Evolutionary conservation across 1,284 basidiomycete genomes (phyloP), one percentile per base, ranked within the genome.

Genomic region (Trichosporon sp.): DNA sequence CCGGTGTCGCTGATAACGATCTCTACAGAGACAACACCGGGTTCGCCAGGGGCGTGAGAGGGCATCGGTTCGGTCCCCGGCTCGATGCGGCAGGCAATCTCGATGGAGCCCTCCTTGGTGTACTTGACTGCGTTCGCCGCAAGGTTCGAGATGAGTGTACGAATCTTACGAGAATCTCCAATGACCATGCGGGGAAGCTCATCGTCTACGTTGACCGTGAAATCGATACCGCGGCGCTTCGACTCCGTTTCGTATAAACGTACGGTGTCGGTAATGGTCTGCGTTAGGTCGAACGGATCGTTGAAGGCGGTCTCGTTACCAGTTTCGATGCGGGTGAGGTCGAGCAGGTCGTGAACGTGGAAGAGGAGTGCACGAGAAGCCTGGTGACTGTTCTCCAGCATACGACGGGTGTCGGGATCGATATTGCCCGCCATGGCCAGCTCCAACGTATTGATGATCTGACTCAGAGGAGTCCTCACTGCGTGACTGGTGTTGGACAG

Each of bases 401-500:
- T 93, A 67, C 91, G 89, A 60, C 92, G 86, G 3, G 92, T 93
- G 77, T 94, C 92, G 1, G 79, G 78, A 75, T 93, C 92, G 67
- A 95, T 83, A 21, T 88, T 87, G 1, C 92, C 91, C 74, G 93
- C 90, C 42, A 96, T 85, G 1, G 92, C 92, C 77, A 95, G 86
- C 80, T 96, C 92, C 47, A 93, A 85, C 75, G 92, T 94, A 80
- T 91, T 92, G 80, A 85, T 84, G 67, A 83, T 80, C 68, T 80
- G 80, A 56, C 72, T 72, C 3, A 75, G 69, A 5, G 70, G 72
- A 7, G 70, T 80, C 78, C 72, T 78, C 87, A 92, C 91, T 85
- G 94, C 92, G 79, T 95, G 92, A 73, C 89, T 91, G 6, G 93
- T 93, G 80, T 95, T 95, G n/a, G 91, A 91, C 18, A 95, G 83